Evolutionary conservation across 371 early-diverging fungal species (phyloP).

Genomic region (Mortierella sp.): DNA sequence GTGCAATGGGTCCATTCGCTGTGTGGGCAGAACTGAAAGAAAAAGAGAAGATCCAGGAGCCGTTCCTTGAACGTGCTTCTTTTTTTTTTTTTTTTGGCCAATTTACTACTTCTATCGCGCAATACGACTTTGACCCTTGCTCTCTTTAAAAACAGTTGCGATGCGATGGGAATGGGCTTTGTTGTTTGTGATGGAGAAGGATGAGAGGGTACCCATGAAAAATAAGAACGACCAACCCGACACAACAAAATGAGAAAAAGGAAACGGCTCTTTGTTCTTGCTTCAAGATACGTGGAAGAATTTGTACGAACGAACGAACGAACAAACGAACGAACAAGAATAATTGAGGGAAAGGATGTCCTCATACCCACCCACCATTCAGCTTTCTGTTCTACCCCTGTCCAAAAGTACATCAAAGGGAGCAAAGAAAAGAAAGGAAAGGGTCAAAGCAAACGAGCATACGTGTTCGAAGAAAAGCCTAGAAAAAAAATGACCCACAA

Average conservation of each 20-base stretch:
- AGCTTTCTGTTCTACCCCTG: background rate
- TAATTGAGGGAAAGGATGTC: background rate
- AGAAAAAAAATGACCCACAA: background rate
- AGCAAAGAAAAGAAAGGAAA: background rate
- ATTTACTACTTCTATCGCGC: background rate
- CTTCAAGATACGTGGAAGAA: background rate
- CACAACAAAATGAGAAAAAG: background rate
- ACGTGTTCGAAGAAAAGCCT: background rate
- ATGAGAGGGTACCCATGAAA: constrained; percentile 12
- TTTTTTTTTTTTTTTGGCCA: background rate
- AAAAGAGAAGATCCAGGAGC: background rate
- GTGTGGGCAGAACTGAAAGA: too few species aligned
- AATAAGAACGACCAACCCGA: background rate
- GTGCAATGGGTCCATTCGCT: too few species aligned
- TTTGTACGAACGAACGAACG: background rate
- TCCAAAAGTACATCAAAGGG: background rate
- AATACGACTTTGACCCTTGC: background rate
- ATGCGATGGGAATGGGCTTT: background rate
- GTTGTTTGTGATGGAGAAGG: background rate
- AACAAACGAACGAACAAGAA: background rate
- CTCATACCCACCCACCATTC: background rate
- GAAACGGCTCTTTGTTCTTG: background rate
- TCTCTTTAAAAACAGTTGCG: background rate
- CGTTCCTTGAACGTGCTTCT: too few species aligned
- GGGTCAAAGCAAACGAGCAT: background rate